Evolutionary conservation across 2,329 filamentous ascomycete genomes (phyloP).

Genomic region (Annulohypoxylon truncatum): DNA sequence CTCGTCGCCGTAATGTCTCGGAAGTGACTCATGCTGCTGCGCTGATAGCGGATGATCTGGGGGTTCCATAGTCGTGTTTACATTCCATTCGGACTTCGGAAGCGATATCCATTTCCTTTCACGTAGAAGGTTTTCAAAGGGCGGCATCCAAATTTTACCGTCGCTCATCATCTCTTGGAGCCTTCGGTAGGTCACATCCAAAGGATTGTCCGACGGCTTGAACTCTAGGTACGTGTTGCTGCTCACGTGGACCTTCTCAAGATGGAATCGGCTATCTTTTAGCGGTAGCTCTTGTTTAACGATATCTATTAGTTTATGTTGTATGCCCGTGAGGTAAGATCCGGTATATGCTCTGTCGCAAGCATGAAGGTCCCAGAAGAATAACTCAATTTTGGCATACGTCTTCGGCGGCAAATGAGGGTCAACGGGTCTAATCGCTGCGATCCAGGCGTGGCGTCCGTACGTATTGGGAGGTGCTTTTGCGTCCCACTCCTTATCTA

Average conservation of each 20-base stretch:
- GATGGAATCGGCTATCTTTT: conserved; percentile 50
- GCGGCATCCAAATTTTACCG: conserved; percentile 53
- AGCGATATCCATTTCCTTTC: conserved; percentile 56
- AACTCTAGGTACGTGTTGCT: conserved; percentile 44
- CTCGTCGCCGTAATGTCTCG: conserved; percentile 42
- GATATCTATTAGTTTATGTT: conserved; percentile 57
- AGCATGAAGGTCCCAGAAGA: conserved; percentile 65
- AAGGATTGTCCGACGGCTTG: conserved; percentile 47
- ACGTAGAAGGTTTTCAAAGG: conserved; percentile 45
- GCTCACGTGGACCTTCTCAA: conserved; percentile 61
- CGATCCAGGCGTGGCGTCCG: conserved; percentile 63
- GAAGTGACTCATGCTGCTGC: conserved; percentile 28
- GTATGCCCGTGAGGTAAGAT: conserved; percentile 55
- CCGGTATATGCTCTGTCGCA: conserved; percentile 36
- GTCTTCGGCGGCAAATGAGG: conserved; percentile 45
- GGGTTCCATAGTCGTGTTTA: conserved; percentile 22
- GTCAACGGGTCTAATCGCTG: conserved; percentile 59
- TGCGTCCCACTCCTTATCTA: conserved; percentile 54
- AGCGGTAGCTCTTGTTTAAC: conserved; percentile 48
- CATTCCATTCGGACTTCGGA: conserved; percentile 32
- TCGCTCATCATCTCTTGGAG: conserved; percentile 52
- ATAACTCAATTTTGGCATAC: conserved; percentile 57
- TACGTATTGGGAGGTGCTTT: conserved; percentile 38
- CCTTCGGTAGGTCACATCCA: conserved; percentile 58
- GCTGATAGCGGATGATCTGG: neutral